Evolutionary conservation across 345 rosid species (phyloP).

Genomic region (Abelmoschus esculentus): DNA sequence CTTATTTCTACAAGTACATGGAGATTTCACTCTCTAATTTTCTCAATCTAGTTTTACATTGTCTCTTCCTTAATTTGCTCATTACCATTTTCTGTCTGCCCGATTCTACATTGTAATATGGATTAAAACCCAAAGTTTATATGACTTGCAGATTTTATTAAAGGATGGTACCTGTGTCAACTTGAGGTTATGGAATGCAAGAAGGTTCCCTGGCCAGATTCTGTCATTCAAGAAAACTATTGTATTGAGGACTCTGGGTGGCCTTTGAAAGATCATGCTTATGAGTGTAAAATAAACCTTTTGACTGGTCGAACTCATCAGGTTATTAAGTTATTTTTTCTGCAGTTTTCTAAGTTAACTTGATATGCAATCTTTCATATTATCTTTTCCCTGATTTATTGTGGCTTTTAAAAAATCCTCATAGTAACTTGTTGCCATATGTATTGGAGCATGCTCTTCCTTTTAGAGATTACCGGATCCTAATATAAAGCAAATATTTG

Average conservation of each 20-base stretch:
- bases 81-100: not conserved
- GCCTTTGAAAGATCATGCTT: conserved; percentile 56
- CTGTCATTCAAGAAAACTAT: conserved; percentile 40
- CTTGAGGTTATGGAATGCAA: conserved; percentile 82
- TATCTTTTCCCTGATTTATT: not conserved
- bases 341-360: not conserved
- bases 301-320: conserved; percentile 95
- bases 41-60: not conserved
- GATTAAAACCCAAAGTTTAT: not conserved
- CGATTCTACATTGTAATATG: not conserved
- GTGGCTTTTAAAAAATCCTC: too few relatives aligned
- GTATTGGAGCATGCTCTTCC: not conserved
- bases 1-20: not conserved
- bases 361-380: not conserved
- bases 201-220: conserved; percentile 69
- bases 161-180: conserved; percentile 82
- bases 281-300: conserved; percentile 81
- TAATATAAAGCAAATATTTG: not conserved
- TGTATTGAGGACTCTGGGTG: conserved; percentile 58
- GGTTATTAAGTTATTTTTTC: conserved; percentile 30
- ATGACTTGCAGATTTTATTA: conserved; percentile 40
- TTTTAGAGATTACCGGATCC: not conserved
- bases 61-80: not conserved
- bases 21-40: not conserved
- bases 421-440: not conserved